These are phyloP conservation scores for Dipteronia dyeriana DNA, from an alignment of 345 rosid genomes.

Conservation along the genomic window DNA sequence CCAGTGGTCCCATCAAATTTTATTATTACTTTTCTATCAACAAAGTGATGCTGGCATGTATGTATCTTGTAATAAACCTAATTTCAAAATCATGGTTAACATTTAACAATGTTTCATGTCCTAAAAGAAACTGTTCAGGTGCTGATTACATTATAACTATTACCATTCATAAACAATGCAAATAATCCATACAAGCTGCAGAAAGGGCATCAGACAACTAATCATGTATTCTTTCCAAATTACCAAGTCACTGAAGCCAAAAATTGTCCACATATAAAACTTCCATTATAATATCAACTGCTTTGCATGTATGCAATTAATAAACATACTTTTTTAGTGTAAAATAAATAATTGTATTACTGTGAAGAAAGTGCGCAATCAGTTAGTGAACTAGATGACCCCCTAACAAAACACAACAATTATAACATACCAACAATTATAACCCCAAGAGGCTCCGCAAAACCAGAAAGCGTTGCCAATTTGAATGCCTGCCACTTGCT, in stretches of 20 bases:
- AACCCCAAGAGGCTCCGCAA: constrained; percentile 98
- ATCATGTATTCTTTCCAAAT: neutral
- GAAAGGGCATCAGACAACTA: neutral
- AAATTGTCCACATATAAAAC: neutral
- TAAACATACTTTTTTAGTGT: neutral
- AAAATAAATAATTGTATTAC: neutral
- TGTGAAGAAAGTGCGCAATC: neutral
- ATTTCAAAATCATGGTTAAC: neutral
- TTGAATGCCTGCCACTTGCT: constrained; percentile 99
- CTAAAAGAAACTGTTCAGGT: neutral
- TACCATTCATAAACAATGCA: neutral
- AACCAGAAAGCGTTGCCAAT: constrained; percentile 91
- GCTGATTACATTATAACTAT: neutral
- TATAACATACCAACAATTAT: constrained; percentile 73
- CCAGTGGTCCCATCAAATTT: neutral
- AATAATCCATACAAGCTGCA: neutral
- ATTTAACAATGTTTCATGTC: neutral
- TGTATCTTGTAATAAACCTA: neutral
- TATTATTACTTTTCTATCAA: neutral
- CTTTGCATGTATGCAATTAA: neutral
- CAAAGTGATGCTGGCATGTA: neutral
- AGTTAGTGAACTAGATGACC: neutral
- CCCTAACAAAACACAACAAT: neutral
- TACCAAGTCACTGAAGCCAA: neutral
- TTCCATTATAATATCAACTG: neutral